Conservation (phyloP, 2,329 filamentous ascomycete genomes). For the Blastomyces gilchristii region DNA sequence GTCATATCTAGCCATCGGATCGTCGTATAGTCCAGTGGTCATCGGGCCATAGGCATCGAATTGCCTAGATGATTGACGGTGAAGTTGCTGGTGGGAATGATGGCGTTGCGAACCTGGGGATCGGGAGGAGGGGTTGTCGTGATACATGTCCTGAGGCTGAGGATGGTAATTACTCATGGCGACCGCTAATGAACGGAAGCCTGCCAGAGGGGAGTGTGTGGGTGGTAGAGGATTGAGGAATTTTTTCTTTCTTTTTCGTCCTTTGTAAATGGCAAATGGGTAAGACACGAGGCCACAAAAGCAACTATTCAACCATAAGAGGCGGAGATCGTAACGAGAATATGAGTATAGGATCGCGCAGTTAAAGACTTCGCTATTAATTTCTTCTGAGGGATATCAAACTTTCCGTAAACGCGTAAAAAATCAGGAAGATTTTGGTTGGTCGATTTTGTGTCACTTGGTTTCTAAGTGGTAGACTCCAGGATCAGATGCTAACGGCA, state of each 20-base stretch:
- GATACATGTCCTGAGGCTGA: conserved; percentile 45
- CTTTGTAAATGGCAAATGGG: background rate
- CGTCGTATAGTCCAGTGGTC: conserved; percentile 61
- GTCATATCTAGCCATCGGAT: conserved; percentile 49
- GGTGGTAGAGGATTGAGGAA: conserved; percentile 11
- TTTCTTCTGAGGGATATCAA: background rate
- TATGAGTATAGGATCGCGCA: background rate
- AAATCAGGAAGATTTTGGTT: background rate
- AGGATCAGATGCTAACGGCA: background rate
- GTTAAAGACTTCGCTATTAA: background rate
- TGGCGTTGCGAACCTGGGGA: conserved; percentile 64
- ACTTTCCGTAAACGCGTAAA: background rate
- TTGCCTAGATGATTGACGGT: conserved; percentile 64
- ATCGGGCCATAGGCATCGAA: conserved; percentile 65
- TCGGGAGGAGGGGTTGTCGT: conserved; percentile 60
- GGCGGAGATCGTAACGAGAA: background rate
- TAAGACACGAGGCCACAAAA: conserved; percentile 4
- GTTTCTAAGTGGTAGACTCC: background rate
- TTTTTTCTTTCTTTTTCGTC: background rate
- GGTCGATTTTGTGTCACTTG: background rate
- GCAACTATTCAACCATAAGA: conserved; percentile 1
- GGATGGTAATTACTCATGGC: conserved; percentile 26
- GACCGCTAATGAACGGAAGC: conserved; percentile 22
- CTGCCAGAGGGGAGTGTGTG: conserved; percentile 20
- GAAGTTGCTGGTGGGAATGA: conserved; percentile 45